Conservation (phyloP, 2,329 filamentous ascomycete genomes). For the Phialocephala subalpina region DNA sequence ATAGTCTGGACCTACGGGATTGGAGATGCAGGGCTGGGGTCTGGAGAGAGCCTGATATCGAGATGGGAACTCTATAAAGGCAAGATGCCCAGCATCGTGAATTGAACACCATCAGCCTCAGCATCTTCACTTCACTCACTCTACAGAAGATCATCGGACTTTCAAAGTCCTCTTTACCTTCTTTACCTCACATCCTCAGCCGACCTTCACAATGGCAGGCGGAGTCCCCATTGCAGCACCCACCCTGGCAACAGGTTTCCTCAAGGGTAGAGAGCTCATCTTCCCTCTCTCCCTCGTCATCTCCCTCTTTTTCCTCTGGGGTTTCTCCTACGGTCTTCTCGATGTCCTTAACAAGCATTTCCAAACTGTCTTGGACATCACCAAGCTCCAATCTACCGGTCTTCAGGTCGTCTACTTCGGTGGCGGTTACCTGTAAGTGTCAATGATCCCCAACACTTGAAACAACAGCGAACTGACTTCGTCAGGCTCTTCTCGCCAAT, state of each 20-base stretch:
- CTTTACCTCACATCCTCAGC: constrained; percentile 8
- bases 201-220: constrained; percentile 48
- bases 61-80: constrained; percentile 26
- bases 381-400: constrained; percentile 68
- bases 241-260: constrained; percentile 49
- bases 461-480: too few species aligned
- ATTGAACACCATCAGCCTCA: constrained; percentile 27
- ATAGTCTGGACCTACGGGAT: background rate
- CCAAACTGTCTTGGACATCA: constrained; percentile 67
- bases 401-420: constrained; percentile 77
- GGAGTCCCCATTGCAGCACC: constrained; percentile 49
- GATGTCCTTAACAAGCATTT: constrained; percentile 82
- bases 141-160: constrained; percentile 12
- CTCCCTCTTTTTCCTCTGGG: constrained; percentile 86
- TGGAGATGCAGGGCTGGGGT: constrained; percentile 18
- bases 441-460: too few species aligned
- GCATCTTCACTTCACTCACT: constrained; percentile 17
- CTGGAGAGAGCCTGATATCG: constrained; percentile 17
- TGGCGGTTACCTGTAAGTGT: constrained; percentile 73
- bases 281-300: constrained; percentile 67
- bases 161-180: constrained; percentile 19
- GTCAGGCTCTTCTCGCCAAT: constrained; percentile 72
- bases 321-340: constrained; percentile 85
- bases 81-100: constrained; percentile 20
- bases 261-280: constrained; percentile 50